Conservation (phyloP, 208 protist species). For the Leishmania aethiopica region DNA sequence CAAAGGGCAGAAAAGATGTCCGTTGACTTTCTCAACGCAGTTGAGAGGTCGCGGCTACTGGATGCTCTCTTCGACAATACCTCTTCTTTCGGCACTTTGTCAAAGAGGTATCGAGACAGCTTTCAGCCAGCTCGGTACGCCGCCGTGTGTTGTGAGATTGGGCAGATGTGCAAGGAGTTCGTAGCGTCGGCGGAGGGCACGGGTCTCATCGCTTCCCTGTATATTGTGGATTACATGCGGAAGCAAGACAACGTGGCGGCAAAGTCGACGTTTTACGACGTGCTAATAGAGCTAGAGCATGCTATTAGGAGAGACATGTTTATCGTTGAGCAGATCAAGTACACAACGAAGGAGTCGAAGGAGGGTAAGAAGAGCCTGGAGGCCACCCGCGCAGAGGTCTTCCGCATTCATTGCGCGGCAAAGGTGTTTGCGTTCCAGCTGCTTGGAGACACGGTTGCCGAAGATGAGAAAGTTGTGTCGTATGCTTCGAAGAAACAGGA, state of each 20-base stretch:
- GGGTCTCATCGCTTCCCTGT: slow-evolving; percentile 55
- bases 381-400: slow-evolving; percentile 60
- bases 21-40: slow-evolving; percentile 29
- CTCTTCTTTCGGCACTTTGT: slow-evolving; percentile 39
- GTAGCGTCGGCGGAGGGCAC: slow-evolving; percentile 51
- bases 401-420: slow-evolving; percentile 62
- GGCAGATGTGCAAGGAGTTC: slow-evolving; percentile 41
- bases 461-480: slow-evolving; percentile 48
- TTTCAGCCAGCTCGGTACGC: slow-evolving; percentile 43
- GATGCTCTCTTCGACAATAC: slow-evolving; percentile 38
- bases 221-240: slow-evolving; percentile 58
- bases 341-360: slow-evolving; percentile 70
- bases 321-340: slow-evolving; percentile 72
- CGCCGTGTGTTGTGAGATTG: slow-evolving; percentile 43
- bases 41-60: slow-evolving; percentile 28
- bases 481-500: slow-evolving; percentile 58
- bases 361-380: slow-evolving; percentile 64
- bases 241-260: slow-evolving; percentile 54
- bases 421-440: slow-evolving; percentile 77
- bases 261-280: slow-evolving; percentile 63
- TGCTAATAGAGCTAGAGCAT: slow-evolving; percentile 67
- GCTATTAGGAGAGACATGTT: slow-evolving; percentile 71
- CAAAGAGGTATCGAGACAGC: slow-evolving; percentile 60
- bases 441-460: slow-evolving; percentile 40
- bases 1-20: slow-evolving; percentile 8